Base-by-base conservation (phyloP, 2,329 filamentous ascomycete species). In the Penicillium griseofulvum region DNA sequence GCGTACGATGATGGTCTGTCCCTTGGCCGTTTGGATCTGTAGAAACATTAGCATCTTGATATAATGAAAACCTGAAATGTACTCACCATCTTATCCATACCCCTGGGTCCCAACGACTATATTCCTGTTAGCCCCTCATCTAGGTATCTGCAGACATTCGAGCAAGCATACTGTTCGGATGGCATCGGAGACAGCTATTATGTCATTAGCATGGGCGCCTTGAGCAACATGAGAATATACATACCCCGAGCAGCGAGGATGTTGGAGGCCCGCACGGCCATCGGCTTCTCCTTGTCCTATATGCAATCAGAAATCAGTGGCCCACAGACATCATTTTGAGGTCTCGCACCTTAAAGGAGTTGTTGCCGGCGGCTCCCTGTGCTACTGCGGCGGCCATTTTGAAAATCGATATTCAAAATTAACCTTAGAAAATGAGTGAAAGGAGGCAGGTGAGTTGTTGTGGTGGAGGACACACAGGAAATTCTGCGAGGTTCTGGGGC, bases 201-300 rank as follows among this genome's bases (percentile, higher is more conserved):
- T 57, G 48, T 43, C n/a, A 44, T 73, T 65, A 75, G 76, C 44
- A 59, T 51, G 49, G 33, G 44, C 48, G 29, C 42, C 17, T 16
- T 31, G 17, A 24, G 33, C 34, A 19, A 52, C n/a, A n/a, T 38
- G 14, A 44, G 16, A 22, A 36, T 36, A 55, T 54, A 50, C 79
- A 67, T 83, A 93, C 91, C 91, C 90, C 93, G 86, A 68, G 94
- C 94, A 67, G 94, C 94, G 71, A 96, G 89, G 77, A 99, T 97
- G 79, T 99, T 99, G 71, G 90, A 90, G 63, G 90, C 92, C 67
- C 94, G 89, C 64, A 99, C 94, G 64, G 94, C 94, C 82, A 94
- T 88, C 66, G 94, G 94, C 90, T 99, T 99, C 81, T 97, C 94
- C 86, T 97, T 99, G 74, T 87, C 85, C 82, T 85, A 67, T 54